Percentiles rank a stretch among this genome's conserved stretches.
Conservation (phyloP, 2,329 filamentous ascomycete species). For the Periglandula ipomoeae region DNA sequence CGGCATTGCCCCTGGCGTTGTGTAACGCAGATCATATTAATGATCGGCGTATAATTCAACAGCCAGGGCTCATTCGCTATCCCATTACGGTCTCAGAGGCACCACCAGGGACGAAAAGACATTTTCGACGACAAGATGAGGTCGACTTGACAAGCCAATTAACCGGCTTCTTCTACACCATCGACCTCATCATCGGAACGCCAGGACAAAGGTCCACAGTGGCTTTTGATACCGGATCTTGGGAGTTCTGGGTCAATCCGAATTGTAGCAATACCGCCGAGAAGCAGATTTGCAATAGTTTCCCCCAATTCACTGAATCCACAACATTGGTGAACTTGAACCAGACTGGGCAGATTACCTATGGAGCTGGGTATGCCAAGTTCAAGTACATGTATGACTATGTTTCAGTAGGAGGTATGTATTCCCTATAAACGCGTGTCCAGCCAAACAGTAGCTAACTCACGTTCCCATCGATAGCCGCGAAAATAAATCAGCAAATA, state of each 20-base stretch:
- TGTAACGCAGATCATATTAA: background rate
- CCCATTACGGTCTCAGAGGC: conserved; percentile 6
- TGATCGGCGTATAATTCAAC: background rate
- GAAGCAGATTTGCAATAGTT: conserved; percentile 10
- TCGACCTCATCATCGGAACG: conserved; percentile 20
- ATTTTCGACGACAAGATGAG: conserved; percentile 6
- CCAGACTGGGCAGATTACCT: conserved; percentile 1
- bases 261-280: conserved; percentile 15
- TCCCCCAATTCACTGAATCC: conserved; percentile 9
- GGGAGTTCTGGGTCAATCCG: conserved; percentile 26
- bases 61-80: conserved; percentile 8
- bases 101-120: conserved; percentile 4
- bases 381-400: conserved; percentile 12
- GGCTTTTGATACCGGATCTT: conserved; percentile 23
- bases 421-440: background rate
- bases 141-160: conserved; percentile 6
- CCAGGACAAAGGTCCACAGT: conserved; percentile 20
- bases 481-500: conserved; percentile 12
- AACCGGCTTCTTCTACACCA: conserved; percentile 16
- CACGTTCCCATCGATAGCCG: background rate
- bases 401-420: conserved; percentile 15
- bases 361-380: conserved; percentile 11
- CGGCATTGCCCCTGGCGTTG: too few species aligned
- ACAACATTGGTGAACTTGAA: conserved; percentile 6
- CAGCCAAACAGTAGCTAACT: background rate